Percentiles rank a stretch among this genome's conserved stretches.
These are phyloP conservation scores for Colletotrichum tropicicola DNA, from an alignment of 2,329 filamentous ascomycete species.

Conservation along the genomic window DNA sequence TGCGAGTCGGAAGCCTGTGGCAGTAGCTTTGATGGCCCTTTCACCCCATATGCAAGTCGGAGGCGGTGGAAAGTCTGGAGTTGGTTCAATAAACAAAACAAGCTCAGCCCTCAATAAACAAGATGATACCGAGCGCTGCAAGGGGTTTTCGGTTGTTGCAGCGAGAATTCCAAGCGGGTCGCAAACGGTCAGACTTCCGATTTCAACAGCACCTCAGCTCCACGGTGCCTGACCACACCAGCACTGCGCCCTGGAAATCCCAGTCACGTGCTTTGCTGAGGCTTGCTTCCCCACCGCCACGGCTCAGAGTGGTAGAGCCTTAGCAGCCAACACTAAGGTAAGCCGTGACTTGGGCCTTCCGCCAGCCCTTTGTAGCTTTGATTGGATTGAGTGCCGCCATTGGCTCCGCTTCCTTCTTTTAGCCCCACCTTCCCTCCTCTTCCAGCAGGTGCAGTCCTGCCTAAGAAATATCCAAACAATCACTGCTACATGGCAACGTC, in stretches of 20 bases:
- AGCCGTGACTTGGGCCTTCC: background rate
- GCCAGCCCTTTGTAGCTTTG: slow-evolving; percentile 14
- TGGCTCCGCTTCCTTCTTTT: slow-evolving; percentile 10
- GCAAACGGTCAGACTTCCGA: background rate
- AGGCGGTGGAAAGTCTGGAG: background rate
- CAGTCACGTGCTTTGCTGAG: too few relatives aligned
- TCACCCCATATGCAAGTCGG: background rate
- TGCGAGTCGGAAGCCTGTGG: background rate
- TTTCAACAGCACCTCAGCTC: background rate
- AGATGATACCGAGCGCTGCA: background rate
- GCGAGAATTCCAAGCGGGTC: background rate
- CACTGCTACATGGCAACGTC: background rate
- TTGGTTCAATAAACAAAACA: background rate
- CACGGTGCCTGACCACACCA: too few relatives aligned
- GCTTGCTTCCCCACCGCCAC: too few relatives aligned
- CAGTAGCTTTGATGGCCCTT: background rate
- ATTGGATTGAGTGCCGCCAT: slow-evolving; percentile 25
- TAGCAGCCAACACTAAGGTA: background rate
- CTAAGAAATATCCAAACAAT: slow-evolving; percentile 28
- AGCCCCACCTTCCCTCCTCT: slow-evolving; percentile 24
- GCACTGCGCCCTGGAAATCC: too few relatives aligned
- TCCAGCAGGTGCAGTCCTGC: slow-evolving; percentile 4
- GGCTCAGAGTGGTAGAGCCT: too few relatives aligned
- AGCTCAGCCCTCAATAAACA: background rate
- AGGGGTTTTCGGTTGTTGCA: background rate